Percentiles rank a stretch among this genome's conserved stretches.
Evolutionary conservation across 805 yeast species (phyloP).

Genomic region (Candida bentonensis): DNA sequence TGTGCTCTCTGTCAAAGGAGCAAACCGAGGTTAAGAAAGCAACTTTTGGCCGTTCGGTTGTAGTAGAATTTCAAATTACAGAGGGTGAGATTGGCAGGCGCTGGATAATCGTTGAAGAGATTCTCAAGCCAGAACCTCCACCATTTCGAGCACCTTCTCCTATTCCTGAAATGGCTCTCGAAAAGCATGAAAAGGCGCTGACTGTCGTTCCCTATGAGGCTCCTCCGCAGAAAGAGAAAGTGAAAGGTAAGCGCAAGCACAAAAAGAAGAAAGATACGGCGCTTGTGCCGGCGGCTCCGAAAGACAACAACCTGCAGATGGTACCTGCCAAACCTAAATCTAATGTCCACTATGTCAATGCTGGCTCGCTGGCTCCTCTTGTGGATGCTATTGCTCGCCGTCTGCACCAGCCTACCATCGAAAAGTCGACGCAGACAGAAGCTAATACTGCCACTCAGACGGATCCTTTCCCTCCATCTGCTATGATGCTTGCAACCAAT

Average conservation of each 20-base stretch:
- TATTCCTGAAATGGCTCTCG: background rate
- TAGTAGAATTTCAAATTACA: conserved; percentile 66
- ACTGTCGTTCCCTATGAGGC: background rate
- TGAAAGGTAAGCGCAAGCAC: conserved; percentile 4
- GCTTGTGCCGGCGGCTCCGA: background rate
- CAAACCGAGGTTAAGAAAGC: conserved; percentile 50
- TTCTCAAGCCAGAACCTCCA: conserved; percentile 9
- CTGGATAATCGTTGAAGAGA: conserved; percentile 20
- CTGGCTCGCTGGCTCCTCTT: conserved; percentile 5
- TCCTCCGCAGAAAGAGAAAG: conserved; percentile 4
- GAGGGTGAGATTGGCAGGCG: conserved; percentile 34
- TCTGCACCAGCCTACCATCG: conserved; percentile 2
- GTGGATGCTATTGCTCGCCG: conserved; percentile 7
- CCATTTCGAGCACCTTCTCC: conserved; percentile 1
- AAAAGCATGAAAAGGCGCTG: background rate
- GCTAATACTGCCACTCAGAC: background rate
- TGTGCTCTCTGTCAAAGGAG: conserved; percentile 61
- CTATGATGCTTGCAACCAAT: background rate
- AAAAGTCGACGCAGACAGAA: background rate
- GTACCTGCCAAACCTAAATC: background rate
- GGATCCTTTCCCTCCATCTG: background rate
- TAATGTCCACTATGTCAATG: conserved; percentile 4
- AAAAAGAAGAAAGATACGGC: conserved; percentile 4
- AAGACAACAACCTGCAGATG: background rate
- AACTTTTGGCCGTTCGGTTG: conserved; percentile 67